Base-by-base conservation (phyloP, 2,329 filamentous ascomycete species). In the Magnaporthiopsis poae region DNA sequence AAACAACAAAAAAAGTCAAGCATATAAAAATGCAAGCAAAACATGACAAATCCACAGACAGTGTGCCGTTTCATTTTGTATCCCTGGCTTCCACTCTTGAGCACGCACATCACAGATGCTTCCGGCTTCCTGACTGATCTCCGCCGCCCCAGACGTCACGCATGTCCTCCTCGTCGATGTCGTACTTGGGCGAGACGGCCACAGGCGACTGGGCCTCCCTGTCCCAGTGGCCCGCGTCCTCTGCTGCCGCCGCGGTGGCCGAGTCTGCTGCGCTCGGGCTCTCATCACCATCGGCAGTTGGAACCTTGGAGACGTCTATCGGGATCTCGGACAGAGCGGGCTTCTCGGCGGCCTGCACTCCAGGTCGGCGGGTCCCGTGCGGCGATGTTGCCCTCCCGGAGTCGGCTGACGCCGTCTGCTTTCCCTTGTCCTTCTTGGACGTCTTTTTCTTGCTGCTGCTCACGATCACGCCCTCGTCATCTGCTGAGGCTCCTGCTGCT, bases 381-480 rank as follows among this genome's bases (percentile, higher is more conserved):
- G 67, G 61, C 59, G 63, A 62, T 35, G 65, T 64, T 21, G 68
- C 52, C 2, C 39, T 56, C 5, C 63, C 65, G 21, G 66, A 63
- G 31, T 64, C 29, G 60, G 66, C 56, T n/a, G 63, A 31, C 36
- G 31, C 39, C 8, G 60, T 27, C 31, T 66, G 61, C 65, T 71
- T 72, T 1, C 67, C 61, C 62, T 70, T 71, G 66, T 68, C 66
- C 67, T 72, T 72, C 60, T 70, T 70, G 61, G 70, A 71, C 0
- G 67, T 61, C 18, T 65, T 39, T 27, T 61, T 60, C 25, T 59
- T 61, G 64, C 31, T 31, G 39, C 61, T 67, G 35, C 35, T 52
- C 59, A 62, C 64, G 15, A 61, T 31, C 21, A 61, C 35, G 31
- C 56, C 60, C 29, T 62, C 56, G 13, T 62, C 60, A 9, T 62